These are phyloP conservation scores for Asterochloris sp. DNA, from an alignment of 139 green algal genomes.

Conservation along the genomic window DNA sequence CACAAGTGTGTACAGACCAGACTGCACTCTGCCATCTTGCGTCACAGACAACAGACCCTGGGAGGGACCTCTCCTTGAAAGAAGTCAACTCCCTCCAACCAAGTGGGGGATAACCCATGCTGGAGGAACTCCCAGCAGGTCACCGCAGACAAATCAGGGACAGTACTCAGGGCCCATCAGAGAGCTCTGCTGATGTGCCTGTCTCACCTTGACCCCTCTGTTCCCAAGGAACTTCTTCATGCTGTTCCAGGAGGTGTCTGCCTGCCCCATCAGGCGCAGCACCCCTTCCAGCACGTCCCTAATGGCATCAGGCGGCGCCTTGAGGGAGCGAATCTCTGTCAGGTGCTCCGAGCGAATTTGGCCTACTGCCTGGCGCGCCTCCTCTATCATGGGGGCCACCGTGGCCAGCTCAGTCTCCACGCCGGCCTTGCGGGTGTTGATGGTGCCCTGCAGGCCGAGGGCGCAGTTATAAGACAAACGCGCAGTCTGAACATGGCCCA, in stretches of 20 bases:
- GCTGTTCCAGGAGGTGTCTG: constrained; percentile 78
- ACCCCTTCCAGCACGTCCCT: constrained; percentile 83
- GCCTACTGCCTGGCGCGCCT: constrained; percentile 65
- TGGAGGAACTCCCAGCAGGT: too few species aligned
- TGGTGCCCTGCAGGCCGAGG: not conserved
- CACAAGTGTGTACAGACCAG: too few species aligned
- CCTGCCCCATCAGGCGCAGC: constrained; percentile 65
- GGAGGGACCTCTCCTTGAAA: too few species aligned
- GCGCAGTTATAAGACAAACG: not conserved
- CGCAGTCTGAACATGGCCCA: not conserved
- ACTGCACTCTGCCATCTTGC: too few species aligned
- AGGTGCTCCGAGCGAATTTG: constrained; percentile 82
- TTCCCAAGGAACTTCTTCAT: constrained; percentile 83
- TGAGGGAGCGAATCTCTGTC: constrained; percentile 78
- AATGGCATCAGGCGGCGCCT: constrained; percentile 63
- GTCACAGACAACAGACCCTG: too few species aligned
- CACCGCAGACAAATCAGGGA: too few species aligned
- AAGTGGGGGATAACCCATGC: too few species aligned
- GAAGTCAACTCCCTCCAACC: too few species aligned
- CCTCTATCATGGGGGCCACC: constrained; percentile 78
- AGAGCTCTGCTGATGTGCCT: too few species aligned
- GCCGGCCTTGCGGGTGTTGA: constrained; percentile 9
- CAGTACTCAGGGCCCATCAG: too few species aligned
- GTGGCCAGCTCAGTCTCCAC: constrained; percentile 71
- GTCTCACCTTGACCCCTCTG: constrained; percentile 31